Percentiles rank a stretch among this genome's conserved stretches.
Conservation (phyloP, 163 green algal species). For the Chlamydomonas reinhardtii region DNA sequence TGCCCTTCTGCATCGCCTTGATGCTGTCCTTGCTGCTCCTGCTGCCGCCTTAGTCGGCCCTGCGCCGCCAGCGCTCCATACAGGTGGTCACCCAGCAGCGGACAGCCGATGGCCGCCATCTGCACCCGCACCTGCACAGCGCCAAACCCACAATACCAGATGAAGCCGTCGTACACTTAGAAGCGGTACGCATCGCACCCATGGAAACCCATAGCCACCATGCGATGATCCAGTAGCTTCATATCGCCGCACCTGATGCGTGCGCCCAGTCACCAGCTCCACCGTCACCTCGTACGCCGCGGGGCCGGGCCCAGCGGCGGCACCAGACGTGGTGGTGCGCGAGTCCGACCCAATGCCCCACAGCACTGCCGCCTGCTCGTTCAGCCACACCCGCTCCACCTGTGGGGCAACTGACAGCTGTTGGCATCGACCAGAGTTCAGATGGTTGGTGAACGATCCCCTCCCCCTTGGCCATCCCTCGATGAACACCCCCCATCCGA, state of each 20-base stretch:
- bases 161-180: too few species aligned
- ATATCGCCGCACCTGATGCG: constrained; percentile 72
- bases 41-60: not conserved
- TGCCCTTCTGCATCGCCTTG: not conserved
- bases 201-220: too few species aligned
- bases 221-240: too few species aligned
- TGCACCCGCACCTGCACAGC: constrained; percentile 77
- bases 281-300: constrained; percentile 73
- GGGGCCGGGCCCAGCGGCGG: too few species aligned
- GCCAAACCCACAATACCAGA: too few species aligned
- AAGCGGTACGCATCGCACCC: too few species aligned
- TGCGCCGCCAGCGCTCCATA: constrained; percentile 8
- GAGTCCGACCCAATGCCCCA: constrained; percentile 11
- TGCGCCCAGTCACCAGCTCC: constrained; percentile 82
- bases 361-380: constrained; percentile 5
- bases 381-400: constrained; percentile 32
- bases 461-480: too few species aligned
- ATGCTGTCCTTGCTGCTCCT: not conserved
- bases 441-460: not conserved
- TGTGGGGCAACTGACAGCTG: not conserved
- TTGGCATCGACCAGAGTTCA: too few species aligned
- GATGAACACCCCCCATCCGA: too few species aligned
- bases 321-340: not conserved
- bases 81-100: constrained; percentile 63
- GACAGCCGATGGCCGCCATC: constrained; percentile 75